Percentiles rank a stretch among this genome's conserved stretches.
These are phyloP conservation scores for Sporothrix euskadiensis DNA, from an alignment of 2,329 filamentous ascomycete species.

Conservation along the genomic window DNA sequence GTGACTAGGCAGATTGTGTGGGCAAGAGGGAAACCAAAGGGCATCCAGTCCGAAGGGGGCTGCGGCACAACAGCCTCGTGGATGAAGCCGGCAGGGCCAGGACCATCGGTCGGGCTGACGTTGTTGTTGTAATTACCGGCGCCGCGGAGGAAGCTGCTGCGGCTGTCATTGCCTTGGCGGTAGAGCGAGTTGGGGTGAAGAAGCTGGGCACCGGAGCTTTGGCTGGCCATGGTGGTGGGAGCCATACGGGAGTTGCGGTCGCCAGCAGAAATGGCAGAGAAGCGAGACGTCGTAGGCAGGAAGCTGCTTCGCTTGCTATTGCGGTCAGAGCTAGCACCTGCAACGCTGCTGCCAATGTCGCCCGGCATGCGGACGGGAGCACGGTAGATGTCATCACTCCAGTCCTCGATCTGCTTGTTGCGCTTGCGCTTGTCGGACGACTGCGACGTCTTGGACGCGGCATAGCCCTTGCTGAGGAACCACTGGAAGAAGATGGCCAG, in stretches of 20 bases:
- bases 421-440: slow-evolving; percentile 78
- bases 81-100: slow-evolving; percentile 89
- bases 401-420: slow-evolving; percentile 93
- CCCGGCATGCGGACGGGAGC: slow-evolving; percentile 79
- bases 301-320: slow-evolving; percentile 83
- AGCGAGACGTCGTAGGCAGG: slow-evolving; percentile 89
- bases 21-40: slow-evolving; percentile 91
- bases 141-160: slow-evolving; percentile 64
- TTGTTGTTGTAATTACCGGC: slow-evolving; percentile 55
- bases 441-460: slow-evolving; percentile 81
- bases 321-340: slow-evolving; percentile 60
- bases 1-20: slow-evolving; percentile 94
- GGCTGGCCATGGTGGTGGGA: slow-evolving; percentile 94
- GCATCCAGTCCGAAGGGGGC: slow-evolving; percentile 94
- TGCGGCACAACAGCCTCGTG: slow-evolving; percentile 95
- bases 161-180: slow-evolving; percentile 63
- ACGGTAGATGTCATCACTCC: slow-evolving; percentile 96
- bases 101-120: slow-evolving; percentile 63
- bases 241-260: slow-evolving; percentile 58
- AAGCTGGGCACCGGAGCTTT: slow-evolving; percentile 72
- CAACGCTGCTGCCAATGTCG: slow-evolving; percentile 66
- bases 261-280: slow-evolving; percentile 83
- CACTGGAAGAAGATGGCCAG: slow-evolving; percentile 92
- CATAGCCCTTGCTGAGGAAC: slow-evolving; percentile 88
- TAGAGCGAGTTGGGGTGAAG: slow-evolving; percentile 73